Conservation (phyloP, 768 basidiomycete species). For the Pleurotus djamor region DNA sequence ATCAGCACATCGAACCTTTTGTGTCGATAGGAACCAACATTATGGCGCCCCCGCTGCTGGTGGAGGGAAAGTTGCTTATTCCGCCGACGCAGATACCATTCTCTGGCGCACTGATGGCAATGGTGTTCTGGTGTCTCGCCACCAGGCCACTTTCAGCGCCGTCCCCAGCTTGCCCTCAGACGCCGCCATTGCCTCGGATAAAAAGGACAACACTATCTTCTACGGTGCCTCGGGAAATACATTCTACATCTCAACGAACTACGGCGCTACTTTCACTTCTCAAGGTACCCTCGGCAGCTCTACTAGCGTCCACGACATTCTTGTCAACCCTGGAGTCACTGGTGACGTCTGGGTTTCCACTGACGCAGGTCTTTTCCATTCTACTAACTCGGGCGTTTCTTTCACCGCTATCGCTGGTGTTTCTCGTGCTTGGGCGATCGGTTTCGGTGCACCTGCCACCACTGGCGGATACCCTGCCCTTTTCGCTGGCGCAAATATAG, state of each 20-base stretch:
- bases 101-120: conserved; percentile 51
- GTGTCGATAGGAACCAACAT: conserved; percentile 38
- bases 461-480: conserved; percentile 50
- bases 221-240: conserved; percentile 53
- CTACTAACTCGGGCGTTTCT: conserved; percentile 45
- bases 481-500: conserved; percentile 52
- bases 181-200: conserved; percentile 63
- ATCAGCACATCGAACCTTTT: not conserved
- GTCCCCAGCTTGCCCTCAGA: conserved; percentile 50
- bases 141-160: conserved; percentile 42
- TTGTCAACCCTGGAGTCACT: conserved; percentile 49
- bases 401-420: conserved; percentile 47
- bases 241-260: conserved; percentile 60
- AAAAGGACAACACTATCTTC: conserved; percentile 52
- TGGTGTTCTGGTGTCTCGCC: conserved; percentile 52
- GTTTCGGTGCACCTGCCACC: conserved; percentile 50
- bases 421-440: conserved; percentile 53
- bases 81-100: conserved; percentile 54
- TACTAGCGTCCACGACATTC: conserved; percentile 45
- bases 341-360: conserved; percentile 69
- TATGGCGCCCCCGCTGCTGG: conserved; percentile 50
- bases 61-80: conserved; percentile 26
- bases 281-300: conserved; percentile 45
- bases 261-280: conserved; percentile 47
- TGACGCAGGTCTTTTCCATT: conserved; percentile 55